Conservation (phyloP, 148 eudicot genomes). For the Rheum nobile region DNA sequence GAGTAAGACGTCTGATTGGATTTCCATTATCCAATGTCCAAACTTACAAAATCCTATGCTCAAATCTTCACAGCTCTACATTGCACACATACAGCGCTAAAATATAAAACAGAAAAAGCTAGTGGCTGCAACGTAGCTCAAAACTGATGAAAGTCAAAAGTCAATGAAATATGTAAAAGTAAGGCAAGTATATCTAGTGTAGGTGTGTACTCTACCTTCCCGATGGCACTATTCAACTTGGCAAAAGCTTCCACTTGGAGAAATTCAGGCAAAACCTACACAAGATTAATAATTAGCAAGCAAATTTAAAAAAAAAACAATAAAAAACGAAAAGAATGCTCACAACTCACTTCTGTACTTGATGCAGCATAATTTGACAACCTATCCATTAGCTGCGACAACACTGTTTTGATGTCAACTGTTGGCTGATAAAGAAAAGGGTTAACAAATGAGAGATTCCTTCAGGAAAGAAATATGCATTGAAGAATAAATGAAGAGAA, state of each 20-base stretch:
- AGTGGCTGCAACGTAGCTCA: slow-evolving; percentile 1
- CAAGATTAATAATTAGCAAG: slow-evolving; percentile 12
- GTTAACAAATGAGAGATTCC: slow-evolving; percentile 3
- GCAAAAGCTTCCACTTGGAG: slow-evolving; percentile 97
- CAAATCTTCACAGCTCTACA: background rate
- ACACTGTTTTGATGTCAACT: slow-evolving; percentile 82
- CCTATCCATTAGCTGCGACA: slow-evolving; percentile 92
- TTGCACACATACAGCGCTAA: background rate
- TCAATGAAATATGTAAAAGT: background rate
- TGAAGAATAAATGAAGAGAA: background rate
- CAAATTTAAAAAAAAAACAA: slow-evolving; percentile 2
- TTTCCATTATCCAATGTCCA: slow-evolving; percentile 1
- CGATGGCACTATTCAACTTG: slow-evolving; percentile 85
- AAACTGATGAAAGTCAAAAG: background rate
- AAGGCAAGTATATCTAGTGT: background rate
- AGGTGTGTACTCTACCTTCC: slow-evolving; percentile 48
- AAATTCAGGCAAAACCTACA: slow-evolving; percentile 88
- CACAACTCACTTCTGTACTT: slow-evolving; percentile 73
- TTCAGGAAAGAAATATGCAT: background rate
- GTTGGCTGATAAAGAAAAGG: slow-evolving; percentile 52
- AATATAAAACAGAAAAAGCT: background rate
- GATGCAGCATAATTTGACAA: slow-evolving; percentile 92
- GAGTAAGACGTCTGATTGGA: background rate
- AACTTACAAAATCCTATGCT: background rate
- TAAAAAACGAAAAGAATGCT: slow-evolving; percentile 2